phyloP scores from a whole-genome alignment of 2,329 filamentous ascomycete species.

The Fusarium irregulare region DNA sequence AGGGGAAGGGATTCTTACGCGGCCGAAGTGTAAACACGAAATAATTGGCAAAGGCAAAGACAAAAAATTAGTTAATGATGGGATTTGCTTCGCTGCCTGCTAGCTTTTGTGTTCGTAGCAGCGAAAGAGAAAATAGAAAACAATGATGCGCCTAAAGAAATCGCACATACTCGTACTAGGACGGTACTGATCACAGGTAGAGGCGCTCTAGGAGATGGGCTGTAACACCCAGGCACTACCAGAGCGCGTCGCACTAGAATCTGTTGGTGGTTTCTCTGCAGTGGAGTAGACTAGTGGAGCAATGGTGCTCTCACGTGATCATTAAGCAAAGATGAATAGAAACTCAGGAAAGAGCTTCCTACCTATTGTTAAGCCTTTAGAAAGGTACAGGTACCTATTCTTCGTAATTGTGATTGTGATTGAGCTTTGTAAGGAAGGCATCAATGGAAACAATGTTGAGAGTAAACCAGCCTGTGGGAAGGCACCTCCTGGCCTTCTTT shows the following conservation, averaged over 20 bases:
- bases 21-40: background rate
- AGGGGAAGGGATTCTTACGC: background rate
- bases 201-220: background rate
- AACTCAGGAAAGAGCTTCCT: background rate
- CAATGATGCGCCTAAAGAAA: background rate
- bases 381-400: background rate
- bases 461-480: background rate
- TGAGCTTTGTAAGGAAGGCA: background rate
- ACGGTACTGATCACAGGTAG: background rate
- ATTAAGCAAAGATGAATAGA: background rate
- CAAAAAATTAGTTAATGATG: background rate
- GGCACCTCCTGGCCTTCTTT: background rate
- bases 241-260: slow-evolving; percentile 9
- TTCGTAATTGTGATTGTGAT: background rate
- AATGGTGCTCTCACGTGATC: slow-evolving; percentile 3
- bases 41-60: background rate
- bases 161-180: background rate
- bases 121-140: background rate
- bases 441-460: background rate
- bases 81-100: too few relatives aligned
- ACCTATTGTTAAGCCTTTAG: background rate
- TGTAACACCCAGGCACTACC: background rate
- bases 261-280: slow-evolving; percentile 5
- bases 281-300: slow-evolving; percentile 1
- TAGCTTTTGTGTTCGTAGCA: background rate